Evolutionary conservation across 306 rosid species (phyloP), one percentile per base, ranked within the genome.

Genomic region (Abrus pulchellus): DNA sequence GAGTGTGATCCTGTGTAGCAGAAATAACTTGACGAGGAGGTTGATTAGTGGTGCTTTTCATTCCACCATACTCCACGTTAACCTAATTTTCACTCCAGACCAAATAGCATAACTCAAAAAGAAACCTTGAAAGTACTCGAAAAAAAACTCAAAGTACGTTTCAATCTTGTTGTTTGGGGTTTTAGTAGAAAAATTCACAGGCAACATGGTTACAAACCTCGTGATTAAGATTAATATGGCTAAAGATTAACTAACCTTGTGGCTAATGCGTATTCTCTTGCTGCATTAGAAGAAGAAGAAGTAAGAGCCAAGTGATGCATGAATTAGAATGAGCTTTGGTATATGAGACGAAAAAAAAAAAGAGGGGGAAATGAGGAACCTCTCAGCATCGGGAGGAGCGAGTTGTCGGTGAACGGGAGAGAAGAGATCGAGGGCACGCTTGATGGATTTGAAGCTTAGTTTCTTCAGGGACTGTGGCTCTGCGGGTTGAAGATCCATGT

Each of bases 381-480:
- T 96, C 7, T 88, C 85, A 36, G 80, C 61, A 62, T 96, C 97
- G 1, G 90, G 91, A 55, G 98, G 90, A 50, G 97, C 89, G 29
- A 93, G 85, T 20, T 86, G 92, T 7, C 85, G 86, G 41, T 93
- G 98, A 56, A 75, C 61, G 36, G 98, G 98, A 79, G 97, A 88
- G 89, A 96, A 96, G 83, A 96, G 94, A 85, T 96, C 99, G 78
- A 90, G 97, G 38, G 94, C 89, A 67, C 98, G 93, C 80, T 93
- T 93, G 6, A 96, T 91, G 10, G 99, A 96, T 85, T 96, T 96
- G 92, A 93, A 87, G 77, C 97, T 93, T 12, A 93, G 97, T 87
- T 96, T 96, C 88, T 93, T 96, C 48, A 93, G 90, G 5, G 98
- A 95, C 79, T 93, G 97, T 13, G 98, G 99, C 76, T 93, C 99